These are phyloP conservation scores for Tothia fuscella DNA, from an alignment of 2,329 filamentous ascomycete species.

Conservation along the genomic window DNA sequence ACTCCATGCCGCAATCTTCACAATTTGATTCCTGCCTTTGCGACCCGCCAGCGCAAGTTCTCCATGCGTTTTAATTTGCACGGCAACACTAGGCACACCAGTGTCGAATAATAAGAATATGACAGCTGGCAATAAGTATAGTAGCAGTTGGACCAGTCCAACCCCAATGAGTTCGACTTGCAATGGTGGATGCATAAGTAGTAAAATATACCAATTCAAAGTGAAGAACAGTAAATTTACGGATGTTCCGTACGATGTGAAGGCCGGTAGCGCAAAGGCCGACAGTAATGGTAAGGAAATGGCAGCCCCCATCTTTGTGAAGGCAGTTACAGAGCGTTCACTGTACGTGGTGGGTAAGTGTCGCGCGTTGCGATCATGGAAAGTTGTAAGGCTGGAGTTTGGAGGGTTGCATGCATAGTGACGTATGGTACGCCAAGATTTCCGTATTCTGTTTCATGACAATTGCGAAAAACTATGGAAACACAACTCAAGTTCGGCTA, in stretches of 20 bases:
- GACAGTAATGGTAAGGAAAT: slow-evolving; percentile 11
- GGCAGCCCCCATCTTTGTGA: slow-evolving; percentile 24
- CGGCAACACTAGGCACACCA: slow-evolving; percentile 9
- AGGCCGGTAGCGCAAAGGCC: slow-evolving; percentile 22
- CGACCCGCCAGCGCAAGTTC: slow-evolving; percentile 8
- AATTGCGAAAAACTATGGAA: no score
- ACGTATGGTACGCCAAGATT: no score
- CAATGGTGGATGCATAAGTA: slow-evolving; percentile 10
- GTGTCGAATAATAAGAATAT: slow-evolving; percentile 7
- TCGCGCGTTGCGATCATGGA: slow-evolving; percentile 60
- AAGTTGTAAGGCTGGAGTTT: slow-evolving; percentile 57
- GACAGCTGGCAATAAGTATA: slow-evolving; percentile 9
- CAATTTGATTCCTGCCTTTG: slow-evolving; percentile 2
- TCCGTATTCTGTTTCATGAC: no score
- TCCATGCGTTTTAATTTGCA: slow-evolving; percentile 9
- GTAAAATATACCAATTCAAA: slow-evolving; percentile 11
- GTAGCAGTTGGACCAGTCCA: neutral
- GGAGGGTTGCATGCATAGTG: no score
- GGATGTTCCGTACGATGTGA: slow-evolving; percentile 21
- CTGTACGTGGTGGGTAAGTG: no score
- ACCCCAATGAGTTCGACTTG: slow-evolving; percentile 9
- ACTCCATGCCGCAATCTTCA: slow-evolving; percentile 8
- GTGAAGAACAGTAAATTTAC: slow-evolving; percentile 13
- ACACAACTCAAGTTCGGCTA: no score
- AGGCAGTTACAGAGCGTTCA: no score